Base-by-base conservation (phyloP, 352 stramenopile species). In the Globisporangium lucens region DNA sequence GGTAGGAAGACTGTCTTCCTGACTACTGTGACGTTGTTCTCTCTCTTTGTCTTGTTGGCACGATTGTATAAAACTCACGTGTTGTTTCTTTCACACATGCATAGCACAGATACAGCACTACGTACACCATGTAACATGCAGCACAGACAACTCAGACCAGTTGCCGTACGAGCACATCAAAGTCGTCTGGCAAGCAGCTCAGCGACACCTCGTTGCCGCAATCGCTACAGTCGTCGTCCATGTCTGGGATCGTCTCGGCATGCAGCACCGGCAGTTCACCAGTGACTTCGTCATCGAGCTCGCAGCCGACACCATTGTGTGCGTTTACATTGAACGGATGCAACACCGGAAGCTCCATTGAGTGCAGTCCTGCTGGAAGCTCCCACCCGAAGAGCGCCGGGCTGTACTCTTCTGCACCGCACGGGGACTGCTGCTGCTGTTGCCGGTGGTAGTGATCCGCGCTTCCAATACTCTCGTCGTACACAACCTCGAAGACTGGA, bases 81-180 rank as follows among this genome's bases (percentile, higher is more conserved):
- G 17, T 43, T 43, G 36, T 22, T 51, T 24, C 15, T 24, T 24
- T 24, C 43, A 29, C 22, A 12, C 43, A 51, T 27, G 8, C 53
- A 59, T n/a, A 22, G 24, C 20, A 47, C 33, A 43, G 12, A 43
- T 33, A 49, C n/a, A 61, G 3, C 4, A 20, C 20, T 61, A n/a
- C 56, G 22, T 15, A 24, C 36, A 59, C 6, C 27, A 22, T 5
- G 13, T 5, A 24, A 20, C 30, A 24, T 33, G 3, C 30, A 33
- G 30, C 30, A 15, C 0, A 0, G 5, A 20, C 29, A 22, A 20
- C 30, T 61, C 56, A 61, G 13, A 30, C 56, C 33, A 68, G 8
- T 15, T 68, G 36, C 20, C 17, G 29, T 12, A 68, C 63, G 38
- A 67, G 53, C 38, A 29, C 52, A 12, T 67, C 63, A 56, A 63